Conservation (phyloP, 1,284 basidiomycete genomes). For the Ceratobasidium theobromae region DNA sequence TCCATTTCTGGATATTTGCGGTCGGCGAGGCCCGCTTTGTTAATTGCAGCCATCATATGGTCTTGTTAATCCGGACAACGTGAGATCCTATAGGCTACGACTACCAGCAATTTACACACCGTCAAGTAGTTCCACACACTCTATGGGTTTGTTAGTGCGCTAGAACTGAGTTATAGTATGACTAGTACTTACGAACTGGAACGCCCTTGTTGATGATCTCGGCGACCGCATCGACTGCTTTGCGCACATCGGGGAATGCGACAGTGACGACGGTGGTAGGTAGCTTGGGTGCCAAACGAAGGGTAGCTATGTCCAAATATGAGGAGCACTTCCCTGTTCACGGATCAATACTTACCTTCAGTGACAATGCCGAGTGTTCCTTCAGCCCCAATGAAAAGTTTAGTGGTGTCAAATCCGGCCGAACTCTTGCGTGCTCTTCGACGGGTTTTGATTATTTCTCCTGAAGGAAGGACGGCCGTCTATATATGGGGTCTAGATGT, state of each 20-base stretch:
- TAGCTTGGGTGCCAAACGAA: conserved; percentile 49
- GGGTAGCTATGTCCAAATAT: conserved; percentile 44
- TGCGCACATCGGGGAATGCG: conserved; percentile 34
- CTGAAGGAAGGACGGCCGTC: conserved; percentile 87
- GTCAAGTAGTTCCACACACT: conserved; percentile 54
- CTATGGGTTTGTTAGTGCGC: conserved; percentile 35
- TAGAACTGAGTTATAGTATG: background rate
- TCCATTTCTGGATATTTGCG: conserved; percentile 69
- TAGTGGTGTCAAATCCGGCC: conserved; percentile 88
- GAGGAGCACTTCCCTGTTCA: background rate
- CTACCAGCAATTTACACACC: background rate
- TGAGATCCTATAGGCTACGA: background rate
- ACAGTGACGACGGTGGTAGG: conserved; percentile 41
- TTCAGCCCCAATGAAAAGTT: conserved; percentile 89
- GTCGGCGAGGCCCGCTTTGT: conserved; percentile 58
- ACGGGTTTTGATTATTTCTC: conserved; percentile 92
- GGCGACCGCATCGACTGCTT: conserved; percentile 47
- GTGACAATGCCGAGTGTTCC: conserved; percentile 93
- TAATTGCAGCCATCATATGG: conserved; percentile 55
- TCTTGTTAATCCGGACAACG: conserved; percentile 28
- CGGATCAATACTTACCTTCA: conserved; percentile 57
- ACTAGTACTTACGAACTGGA: conserved; percentile 43
- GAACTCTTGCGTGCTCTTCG: conserved; percentile 83
- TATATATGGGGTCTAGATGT: conserved; percentile 41
- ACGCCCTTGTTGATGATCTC: conserved; percentile 67